phyloP scores from a whole-genome alignment of 306 rosid genomes.

The Gastrolobium bilobum region DNA sequence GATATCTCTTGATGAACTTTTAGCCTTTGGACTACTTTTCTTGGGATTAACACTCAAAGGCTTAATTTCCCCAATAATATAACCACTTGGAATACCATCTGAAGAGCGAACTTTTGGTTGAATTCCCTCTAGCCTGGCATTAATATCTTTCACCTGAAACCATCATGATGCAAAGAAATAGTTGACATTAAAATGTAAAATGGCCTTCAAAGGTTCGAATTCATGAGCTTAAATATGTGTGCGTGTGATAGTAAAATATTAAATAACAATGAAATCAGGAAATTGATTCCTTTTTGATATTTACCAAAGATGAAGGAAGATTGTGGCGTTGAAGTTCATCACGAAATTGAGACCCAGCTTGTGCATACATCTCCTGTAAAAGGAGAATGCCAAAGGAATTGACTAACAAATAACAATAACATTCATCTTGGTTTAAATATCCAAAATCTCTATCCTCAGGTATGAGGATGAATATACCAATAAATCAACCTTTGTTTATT shows the following conservation, averaged over 20 bases:
- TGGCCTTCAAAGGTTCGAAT: constrained; percentile 9
- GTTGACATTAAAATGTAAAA: constrained; percentile 40
- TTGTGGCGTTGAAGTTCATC: constrained; percentile 96
- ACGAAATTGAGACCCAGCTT: constrained; percentile 96
- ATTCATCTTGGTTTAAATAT: constrained; percentile 12
- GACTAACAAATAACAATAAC: constrained; percentile 11
- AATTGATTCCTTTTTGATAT: constrained; percentile 33
- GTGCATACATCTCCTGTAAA: constrained; percentile 94
- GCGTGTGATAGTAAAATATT: constrained; percentile 5
- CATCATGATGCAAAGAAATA: constrained; percentile 39
- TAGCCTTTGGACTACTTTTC: constrained; percentile 96
- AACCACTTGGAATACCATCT: constrained; percentile 75
- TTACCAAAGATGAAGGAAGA: constrained; percentile 91
- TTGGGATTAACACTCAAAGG: constrained; percentile 66
- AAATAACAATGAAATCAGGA: constrained; percentile 28
- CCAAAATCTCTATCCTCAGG: constrained; percentile 28
- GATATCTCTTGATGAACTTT: constrained; percentile 80
- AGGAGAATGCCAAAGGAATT: constrained; percentile 38
- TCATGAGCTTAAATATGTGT: background rate
- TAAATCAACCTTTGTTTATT: constrained; percentile 32
- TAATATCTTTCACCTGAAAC: constrained; percentile 95
- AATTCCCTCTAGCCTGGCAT: constrained; percentile 94
- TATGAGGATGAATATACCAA: constrained; percentile 33
- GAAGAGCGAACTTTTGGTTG: constrained; percentile 84
- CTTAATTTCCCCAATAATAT: constrained; percentile 73